phyloP scores from a whole-genome alignment of 139 green algal genomes.

The Desmodesmus armatus region DNA sequence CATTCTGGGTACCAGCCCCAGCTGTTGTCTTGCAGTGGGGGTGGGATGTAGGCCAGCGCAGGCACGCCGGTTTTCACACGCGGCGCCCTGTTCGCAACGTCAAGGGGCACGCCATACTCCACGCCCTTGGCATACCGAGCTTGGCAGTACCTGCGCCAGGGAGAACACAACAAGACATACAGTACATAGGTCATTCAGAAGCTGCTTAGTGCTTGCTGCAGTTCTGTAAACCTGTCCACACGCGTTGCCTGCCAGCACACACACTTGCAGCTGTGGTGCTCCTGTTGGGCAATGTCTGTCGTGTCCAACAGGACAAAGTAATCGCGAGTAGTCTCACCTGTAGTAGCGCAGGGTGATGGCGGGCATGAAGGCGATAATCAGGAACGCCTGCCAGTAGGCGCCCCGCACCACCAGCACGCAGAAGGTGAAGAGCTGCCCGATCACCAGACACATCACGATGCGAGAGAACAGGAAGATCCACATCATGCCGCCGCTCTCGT shows the following conservation, averaged over 20 bases:
- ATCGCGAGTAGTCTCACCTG: constrained; percentile 43
- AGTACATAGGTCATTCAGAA: too few species aligned
- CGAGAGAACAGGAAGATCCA: constrained; percentile 66
- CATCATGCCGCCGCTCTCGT: constrained; percentile 73
- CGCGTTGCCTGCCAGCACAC: too few species aligned
- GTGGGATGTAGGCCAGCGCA: constrained; percentile 55
- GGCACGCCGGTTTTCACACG: constrained; percentile 28
- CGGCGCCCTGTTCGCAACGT: constrained; percentile 42
- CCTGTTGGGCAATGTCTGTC: neutral
- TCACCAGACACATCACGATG: constrained; percentile 58
- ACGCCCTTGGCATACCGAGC: constrained; percentile 43
- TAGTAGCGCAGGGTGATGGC: constrained; percentile 77
- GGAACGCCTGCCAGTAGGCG: constrained; percentile 69
- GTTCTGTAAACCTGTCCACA: too few species aligned
- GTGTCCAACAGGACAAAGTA: neutral
- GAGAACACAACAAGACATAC: neutral
- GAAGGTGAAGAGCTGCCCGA: constrained; percentile 70
- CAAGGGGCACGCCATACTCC: constrained; percentile 51
- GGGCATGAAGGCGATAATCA: constrained; percentile 73
- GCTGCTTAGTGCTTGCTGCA: too few species aligned
- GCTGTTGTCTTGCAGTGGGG: constrained; percentile 55
- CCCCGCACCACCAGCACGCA: constrained; percentile 75
- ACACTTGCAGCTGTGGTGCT: neutral
- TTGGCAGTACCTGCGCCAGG: constrained; percentile 44
- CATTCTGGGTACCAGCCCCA: constrained; percentile 69